Conservation (phyloP, 1,284 basidiomycete species). For the Cutaneotrichosporon dermatis region DNA sequence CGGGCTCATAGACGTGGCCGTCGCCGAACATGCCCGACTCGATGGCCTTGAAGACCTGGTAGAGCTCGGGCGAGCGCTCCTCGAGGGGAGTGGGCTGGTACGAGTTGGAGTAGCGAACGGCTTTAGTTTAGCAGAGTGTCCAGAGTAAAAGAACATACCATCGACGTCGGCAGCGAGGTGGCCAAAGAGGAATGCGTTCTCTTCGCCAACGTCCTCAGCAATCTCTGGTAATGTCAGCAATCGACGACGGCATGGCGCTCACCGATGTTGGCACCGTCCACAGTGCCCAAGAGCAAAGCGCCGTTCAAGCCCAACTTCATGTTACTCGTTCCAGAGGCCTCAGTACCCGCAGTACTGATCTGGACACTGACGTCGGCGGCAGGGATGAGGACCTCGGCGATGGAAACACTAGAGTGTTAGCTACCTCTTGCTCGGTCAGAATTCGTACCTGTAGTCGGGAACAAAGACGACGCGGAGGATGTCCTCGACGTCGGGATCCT, state of each 20-base stretch:
- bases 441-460: constrained; percentile 58
- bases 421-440: background rate
- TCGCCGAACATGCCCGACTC: constrained; percentile 73
- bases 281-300: constrained; percentile 63
- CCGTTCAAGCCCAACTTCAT: constrained; percentile 71
- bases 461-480: constrained; percentile 76
- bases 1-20: constrained; percentile 70
- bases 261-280: constrained; percentile 85
- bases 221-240: constrained; percentile 55
- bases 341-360: constrained; percentile 90
- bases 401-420: constrained; percentile 54
- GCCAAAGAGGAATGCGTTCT: constrained; percentile 54
- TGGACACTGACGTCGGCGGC: constrained; percentile 88
- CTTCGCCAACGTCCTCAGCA: constrained; percentile 76
- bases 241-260: background rate
- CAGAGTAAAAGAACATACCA: constrained; percentile 32
- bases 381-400: constrained; percentile 85
- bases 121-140: background rate
- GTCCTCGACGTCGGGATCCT: constrained; percentile 77
- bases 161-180: constrained; percentile 58
- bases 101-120: constrained; percentile 72
- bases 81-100: constrained; percentile 75
- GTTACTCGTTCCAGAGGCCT: constrained; percentile 61
- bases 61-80: constrained; percentile 72
- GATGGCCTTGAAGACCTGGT: constrained; percentile 61